Evolutionary conservation across 768 basidiomycete species (phyloP).

Genomic region (Cubamyces sp.): DNA sequence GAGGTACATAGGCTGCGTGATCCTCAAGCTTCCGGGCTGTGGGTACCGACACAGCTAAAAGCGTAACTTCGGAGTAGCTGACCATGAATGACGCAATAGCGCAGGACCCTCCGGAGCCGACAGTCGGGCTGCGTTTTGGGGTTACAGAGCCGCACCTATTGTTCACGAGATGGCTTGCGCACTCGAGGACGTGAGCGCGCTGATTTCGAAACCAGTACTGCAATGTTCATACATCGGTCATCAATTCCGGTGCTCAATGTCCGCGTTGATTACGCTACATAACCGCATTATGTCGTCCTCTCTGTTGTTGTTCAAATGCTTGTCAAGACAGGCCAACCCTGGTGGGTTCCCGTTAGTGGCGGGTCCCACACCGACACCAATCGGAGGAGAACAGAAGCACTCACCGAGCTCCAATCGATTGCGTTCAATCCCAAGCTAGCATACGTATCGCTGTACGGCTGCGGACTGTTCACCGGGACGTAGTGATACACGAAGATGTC

Average conservation of each 20-base stretch:
- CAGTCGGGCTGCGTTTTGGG: too few relatives aligned
- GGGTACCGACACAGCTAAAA: not conserved
- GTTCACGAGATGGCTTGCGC: too few relatives aligned
- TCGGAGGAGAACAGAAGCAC: not conserved
- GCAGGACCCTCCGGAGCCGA: too few relatives aligned
- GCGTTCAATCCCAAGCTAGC: slow-evolving; percentile 22
- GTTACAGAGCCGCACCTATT: too few relatives aligned
- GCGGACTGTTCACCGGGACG: slow-evolving; percentile 22
- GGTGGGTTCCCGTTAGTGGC: not conserved
- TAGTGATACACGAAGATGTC: slow-evolving; percentile 28
- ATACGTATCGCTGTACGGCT: slow-evolving; percentile 22
- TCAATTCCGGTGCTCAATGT: too few relatives aligned
- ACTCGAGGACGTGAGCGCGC: too few relatives aligned
- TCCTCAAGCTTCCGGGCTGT: not conserved
- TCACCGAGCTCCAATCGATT: slow-evolving; percentile 28
- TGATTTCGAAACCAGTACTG: too few relatives aligned
- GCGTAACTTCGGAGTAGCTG: not conserved
- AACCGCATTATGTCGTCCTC: not conserved
- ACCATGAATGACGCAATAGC: not conserved
- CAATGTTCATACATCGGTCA: too few relatives aligned
- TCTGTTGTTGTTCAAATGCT: not conserved
- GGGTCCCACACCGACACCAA: not conserved
- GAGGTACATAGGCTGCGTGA: not conserved
- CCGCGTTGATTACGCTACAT: too few relatives aligned
- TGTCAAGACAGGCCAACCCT: slow-evolving; percentile 27